Percentiles rank a stretch among this genome's conserved stretches.
phyloP scores from a whole-genome alignment of 169 alveolate genomes.

The Eimeria praecox region DNA sequence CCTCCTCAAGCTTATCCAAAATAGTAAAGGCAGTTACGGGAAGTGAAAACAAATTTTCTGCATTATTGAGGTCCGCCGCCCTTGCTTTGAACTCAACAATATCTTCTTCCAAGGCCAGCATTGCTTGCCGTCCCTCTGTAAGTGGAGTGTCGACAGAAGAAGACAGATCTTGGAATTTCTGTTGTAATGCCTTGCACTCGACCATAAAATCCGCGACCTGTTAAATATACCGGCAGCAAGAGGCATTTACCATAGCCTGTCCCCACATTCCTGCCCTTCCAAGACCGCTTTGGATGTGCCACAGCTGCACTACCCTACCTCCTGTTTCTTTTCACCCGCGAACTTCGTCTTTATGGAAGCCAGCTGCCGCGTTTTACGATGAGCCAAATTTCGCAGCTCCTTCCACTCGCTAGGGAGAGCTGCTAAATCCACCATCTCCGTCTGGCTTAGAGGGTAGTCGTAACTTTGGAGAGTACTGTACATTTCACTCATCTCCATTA shows the following conservation, averaged over 20 bases:
- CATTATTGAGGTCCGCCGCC: conserved; percentile 90
- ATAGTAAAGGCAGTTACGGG: conserved; percentile 94
- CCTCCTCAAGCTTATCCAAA: conserved; percentile 91
- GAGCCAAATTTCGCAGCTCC: conserved; percentile 73
- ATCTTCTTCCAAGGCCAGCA: conserved; percentile 85
- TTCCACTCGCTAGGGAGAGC: conserved; percentile 86
- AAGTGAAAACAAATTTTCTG: conserved; percentile 94
- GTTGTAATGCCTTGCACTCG: conserved; percentile 76
- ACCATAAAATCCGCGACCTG: conserved; percentile 73
- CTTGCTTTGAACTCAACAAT: conserved; percentile 87
- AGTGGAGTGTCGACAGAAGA: conserved; percentile 91
- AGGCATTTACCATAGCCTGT: neutral
- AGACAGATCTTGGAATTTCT: conserved; percentile 90
- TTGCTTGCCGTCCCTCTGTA: conserved; percentile 92
- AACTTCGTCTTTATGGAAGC: conserved; percentile 47
- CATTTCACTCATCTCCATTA: conserved; percentile 93
- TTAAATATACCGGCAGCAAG: neutral
- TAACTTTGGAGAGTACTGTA: conserved; percentile 94
- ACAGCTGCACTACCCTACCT: conserved; percentile 36
- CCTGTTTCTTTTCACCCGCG: conserved; percentile 69
- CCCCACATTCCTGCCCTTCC: neutral
- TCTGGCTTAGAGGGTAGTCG: conserved; percentile 87
- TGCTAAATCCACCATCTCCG: conserved; percentile 88
- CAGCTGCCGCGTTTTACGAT: conserved; percentile 71
- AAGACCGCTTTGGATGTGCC: neutral